Evolutionary conservation across 495 filamentous ascomycete genomes (phyloP).

Genomic region (Aspergillus ostianus): DNA sequence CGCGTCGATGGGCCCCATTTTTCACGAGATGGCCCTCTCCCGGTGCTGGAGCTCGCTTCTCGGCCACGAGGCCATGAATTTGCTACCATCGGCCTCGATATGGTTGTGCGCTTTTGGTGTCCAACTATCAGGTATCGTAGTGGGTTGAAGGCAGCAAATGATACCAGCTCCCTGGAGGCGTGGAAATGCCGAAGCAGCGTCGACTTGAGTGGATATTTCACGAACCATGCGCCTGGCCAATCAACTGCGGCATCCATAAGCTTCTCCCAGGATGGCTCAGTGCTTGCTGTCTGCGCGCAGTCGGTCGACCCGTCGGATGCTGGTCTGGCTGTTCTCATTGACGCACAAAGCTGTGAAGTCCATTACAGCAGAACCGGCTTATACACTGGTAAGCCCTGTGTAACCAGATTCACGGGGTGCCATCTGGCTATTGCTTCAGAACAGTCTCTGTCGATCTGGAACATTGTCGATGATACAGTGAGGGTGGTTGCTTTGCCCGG

Average conservation of each 20-base stretch:
- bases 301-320: conserved; percentile 22
- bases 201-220: conserved; percentile 43
- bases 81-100: conserved; percentile 80
- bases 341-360: conserved; percentile 33
- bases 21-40: conserved; percentile 43
- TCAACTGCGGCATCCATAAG: conserved; percentile 45
- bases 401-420: conserved; percentile 34
- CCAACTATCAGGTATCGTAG: conserved; percentile 62
- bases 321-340: conserved; percentile 35
- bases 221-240: conserved; percentile 35
- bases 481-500: conserved; percentile 22
- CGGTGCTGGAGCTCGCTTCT: conserved; percentile 67
- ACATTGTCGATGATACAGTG: conserved; percentile 43
- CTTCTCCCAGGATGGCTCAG: conserved; percentile 85
- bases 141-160: conserved; percentile 55
- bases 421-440: conserved; percentile 38
- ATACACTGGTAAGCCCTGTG: conserved; percentile 30
- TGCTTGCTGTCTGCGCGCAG: conserved; percentile 61
- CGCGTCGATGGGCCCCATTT: conserved; percentile 82
- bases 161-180: conserved; percentile 54
- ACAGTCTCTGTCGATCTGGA: conserved; percentile 39
- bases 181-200: conserved; percentile 71
- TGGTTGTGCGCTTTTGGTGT: conserved; percentile 73
- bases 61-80: conserved; percentile 67
- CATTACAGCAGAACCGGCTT: conserved; percentile 33